Base-by-base conservation (phyloP, 2,329 filamentous ascomycete genomes). In the Diplodia seriata region DNA sequence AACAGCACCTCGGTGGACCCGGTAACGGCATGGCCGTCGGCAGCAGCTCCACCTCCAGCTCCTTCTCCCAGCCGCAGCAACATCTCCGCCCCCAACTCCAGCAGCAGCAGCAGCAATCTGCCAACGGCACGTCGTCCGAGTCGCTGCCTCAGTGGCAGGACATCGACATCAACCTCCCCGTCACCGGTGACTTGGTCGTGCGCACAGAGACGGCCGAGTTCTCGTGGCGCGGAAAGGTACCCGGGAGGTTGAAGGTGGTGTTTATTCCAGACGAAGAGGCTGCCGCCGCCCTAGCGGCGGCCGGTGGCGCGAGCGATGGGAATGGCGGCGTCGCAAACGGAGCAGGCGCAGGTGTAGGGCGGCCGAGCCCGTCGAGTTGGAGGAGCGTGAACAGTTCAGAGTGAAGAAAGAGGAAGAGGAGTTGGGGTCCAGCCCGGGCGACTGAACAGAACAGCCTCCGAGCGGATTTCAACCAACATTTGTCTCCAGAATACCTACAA, bases 181-280 rank as follows among this genome's bases (percentile, higher is more conserved):
- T 61, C 33, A 18, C 66, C 11, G 66, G 55, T 20, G 55, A 67
- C 49, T 50, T 67, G 55, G 38, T 54, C 20, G 66, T 67, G 33
- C 33, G 66, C 55, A 67, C 66, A 11, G 66, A 67, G 49, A 51
- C 50, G 55, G 66, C 55, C 11, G 66, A 67, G 26, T 62, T 67
- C 15, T 36, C 50, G 7, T 67, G 66, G 66, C 55, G 47, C 49
- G 56, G 66, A 4, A 53, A 55, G 49, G 56, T 67, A 1, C 55
- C 55, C 4, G 66, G 66, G 12, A 36, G 66, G n/a, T 29, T 67
- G 56, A 53, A 53, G 26, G 66, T 67, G 18, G 50, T 54, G 31
- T 67, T 67, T 56, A 36, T 54, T 6, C 66, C 66, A 11, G 54
- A 57, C 18, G 53, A 20, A 31, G 47, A 49, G 26, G 50, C 50